phyloP scores from a whole-genome alignment of 1,284 basidiomycete species.

The Austroboletus niveus region DNA sequence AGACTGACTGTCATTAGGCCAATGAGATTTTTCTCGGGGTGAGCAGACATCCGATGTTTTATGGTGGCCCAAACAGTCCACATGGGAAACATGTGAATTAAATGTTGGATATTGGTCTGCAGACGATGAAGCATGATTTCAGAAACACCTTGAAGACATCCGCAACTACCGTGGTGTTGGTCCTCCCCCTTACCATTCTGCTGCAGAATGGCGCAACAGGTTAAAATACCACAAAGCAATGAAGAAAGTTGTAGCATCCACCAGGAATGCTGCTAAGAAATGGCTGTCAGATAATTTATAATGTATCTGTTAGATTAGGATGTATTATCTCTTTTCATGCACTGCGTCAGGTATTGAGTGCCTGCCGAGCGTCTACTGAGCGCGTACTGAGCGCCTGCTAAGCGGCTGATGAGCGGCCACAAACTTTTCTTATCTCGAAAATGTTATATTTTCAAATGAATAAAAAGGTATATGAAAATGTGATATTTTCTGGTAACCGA shows the following conservation, averaged over 20 bases:
- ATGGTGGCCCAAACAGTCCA: too few relatives aligned
- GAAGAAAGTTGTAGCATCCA: too few relatives aligned
- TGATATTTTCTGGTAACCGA: not conserved
- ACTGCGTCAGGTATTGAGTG: too few relatives aligned
- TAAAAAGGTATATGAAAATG: too few relatives aligned
- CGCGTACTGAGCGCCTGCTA: not conserved
- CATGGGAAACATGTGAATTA: not conserved
- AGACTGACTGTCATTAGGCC: not conserved
- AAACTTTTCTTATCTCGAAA: not conserved
- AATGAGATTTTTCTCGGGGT: not conserved
- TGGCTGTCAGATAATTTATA: too few relatives aligned
- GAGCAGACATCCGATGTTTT: not conserved
- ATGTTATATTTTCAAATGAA: not conserved
- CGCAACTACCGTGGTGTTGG: too few relatives aligned
- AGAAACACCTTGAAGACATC: too few relatives aligned
- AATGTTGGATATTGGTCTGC: slow-evolving; percentile 1
- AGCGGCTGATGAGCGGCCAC: not conserved
- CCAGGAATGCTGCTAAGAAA: too few relatives aligned
- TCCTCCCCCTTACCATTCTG: not conserved
- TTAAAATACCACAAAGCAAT: too few relatives aligned
- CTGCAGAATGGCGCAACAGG: not conserved
- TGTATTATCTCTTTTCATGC: too few relatives aligned
- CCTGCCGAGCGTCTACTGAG: too few relatives aligned
- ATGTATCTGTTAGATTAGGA: too few relatives aligned
- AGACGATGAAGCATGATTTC: not conserved